Conservation (phyloP, 2,329 filamentous ascomycete genomes). For the Didymella segeticola region DNA sequence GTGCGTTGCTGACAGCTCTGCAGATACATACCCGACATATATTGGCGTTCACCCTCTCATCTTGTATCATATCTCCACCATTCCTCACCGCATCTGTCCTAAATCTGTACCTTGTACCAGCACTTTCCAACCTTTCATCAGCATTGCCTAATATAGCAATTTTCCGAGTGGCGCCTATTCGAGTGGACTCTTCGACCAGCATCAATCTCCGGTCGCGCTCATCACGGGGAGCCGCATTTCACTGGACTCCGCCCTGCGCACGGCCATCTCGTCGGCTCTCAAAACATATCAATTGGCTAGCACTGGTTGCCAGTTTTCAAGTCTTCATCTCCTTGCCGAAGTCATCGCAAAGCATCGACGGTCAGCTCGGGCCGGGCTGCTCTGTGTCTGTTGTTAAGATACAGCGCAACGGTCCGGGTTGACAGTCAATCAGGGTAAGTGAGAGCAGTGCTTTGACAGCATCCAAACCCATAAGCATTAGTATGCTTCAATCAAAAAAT, state of each 20-base stretch:
- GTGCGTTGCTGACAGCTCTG: conserved; percentile 36
- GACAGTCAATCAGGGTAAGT: conserved; percentile 29
- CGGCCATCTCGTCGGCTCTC: conserved; percentile 26
- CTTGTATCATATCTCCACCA: conserved; percentile 34
- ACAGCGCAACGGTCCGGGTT: conserved; percentile 43
- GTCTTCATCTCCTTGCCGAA: conserved; percentile 35
- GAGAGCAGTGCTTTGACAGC: background rate
- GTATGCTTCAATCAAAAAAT: too few species aligned
- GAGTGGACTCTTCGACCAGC: conserved; percentile 17
- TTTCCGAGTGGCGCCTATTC: conserved; percentile 36
- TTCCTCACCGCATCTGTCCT: conserved; percentile 4
- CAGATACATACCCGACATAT: conserved; percentile 26
- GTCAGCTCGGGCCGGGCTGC: conserved; percentile 43
- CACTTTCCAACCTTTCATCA: conserved; percentile 24
- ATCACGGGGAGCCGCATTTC: conserved; percentile 46
- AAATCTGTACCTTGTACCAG: conserved; percentile 29
- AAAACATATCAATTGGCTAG: conserved; percentile 45
- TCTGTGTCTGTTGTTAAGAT: conserved; percentile 41
- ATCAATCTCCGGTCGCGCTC: conserved; percentile 28
- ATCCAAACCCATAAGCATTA: background rate
- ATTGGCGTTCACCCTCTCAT: conserved; percentile 25
- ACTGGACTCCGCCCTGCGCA: conserved; percentile 36
- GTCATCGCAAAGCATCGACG: conserved; percentile 32
- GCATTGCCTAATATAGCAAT: conserved; percentile 40
- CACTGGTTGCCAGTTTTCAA: conserved; percentile 33